Conservation (phyloP, 768 basidiomycete species). For the Russula sp. region DNA sequence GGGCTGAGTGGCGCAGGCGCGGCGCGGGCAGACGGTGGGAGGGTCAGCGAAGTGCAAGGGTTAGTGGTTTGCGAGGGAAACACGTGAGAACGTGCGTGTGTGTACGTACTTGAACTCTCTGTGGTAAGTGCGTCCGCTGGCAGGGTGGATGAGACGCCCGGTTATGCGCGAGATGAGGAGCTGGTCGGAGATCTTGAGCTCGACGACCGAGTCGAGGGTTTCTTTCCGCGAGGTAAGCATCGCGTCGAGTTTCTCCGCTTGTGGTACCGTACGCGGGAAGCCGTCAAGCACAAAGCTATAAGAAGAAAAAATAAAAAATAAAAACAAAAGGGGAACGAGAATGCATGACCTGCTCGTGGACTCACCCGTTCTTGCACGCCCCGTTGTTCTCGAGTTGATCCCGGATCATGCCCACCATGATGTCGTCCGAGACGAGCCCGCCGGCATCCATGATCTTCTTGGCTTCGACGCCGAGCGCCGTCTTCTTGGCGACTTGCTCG, state of each 20-base stretch:
- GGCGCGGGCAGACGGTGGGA: neutral
- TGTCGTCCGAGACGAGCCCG: slow-evolving; percentile 91
- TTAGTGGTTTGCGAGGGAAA: neutral
- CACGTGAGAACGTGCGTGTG: neutral
- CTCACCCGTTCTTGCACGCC: slow-evolving; percentile 92
- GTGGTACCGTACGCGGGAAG: slow-evolving; percentile 96
- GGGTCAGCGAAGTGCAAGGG: neutral
- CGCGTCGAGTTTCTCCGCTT: slow-evolving; percentile 90
- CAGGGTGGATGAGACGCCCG: slow-evolving; percentile 86
- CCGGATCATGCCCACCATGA: slow-evolving; percentile 97
- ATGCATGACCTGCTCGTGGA: slow-evolving; percentile 8
- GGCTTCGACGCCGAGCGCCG: slow-evolving; percentile 79
- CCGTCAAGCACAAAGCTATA: slow-evolving; percentile 94
- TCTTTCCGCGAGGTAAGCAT: slow-evolving; percentile 83
- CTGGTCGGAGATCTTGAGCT: slow-evolving; percentile 88
- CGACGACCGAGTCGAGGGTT: slow-evolving; percentile 85
- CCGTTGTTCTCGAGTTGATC: slow-evolving; percentile 91
- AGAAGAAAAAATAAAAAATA: neutral
- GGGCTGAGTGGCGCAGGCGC: slow-evolving; percentile 48
- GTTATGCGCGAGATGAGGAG: slow-evolving; percentile 97
- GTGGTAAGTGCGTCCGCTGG: slow-evolving; percentile 90
- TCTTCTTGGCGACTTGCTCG: slow-evolving; percentile 84
- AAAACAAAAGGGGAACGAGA: neutral
- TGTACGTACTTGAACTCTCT: slow-evolving; percentile 78
- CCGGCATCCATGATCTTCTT: slow-evolving; percentile 98